Base-by-base conservation (phyloP, 2,329 filamentous ascomycete species). In the Elsinoe australis region DNA sequence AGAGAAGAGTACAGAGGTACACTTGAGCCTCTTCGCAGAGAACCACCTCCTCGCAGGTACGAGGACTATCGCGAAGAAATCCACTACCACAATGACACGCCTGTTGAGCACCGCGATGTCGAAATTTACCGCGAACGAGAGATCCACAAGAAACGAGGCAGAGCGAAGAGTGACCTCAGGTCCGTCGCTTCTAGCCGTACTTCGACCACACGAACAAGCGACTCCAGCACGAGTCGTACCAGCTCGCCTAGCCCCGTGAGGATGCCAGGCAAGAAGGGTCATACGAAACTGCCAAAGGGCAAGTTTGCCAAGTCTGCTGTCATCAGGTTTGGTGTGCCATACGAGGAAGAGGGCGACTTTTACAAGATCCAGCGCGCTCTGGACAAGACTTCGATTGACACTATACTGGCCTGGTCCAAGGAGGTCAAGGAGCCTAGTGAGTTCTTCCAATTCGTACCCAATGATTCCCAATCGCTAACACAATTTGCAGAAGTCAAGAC, bases 301-400 rank as follows among this genome's bases (percentile, higher is more conserved):
- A 72, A 95, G 51, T 86, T 94, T 10, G 85, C 85, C 54, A 83
- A 85, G 62, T 76, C 82, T 52, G 89, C 87, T 1, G 76, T 95
- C 26, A 82, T 85, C 53, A 86, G 95, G 54, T 72, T 94, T 10
- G 83, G 85, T 9, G 95, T 95, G 65, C 86, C 87, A 0, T 95
- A 82, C 58, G 76, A 86, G 49, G 85, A 94, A 69, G 87, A 95
- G 85, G 87, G 84, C 31, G 82, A 84, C 56, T 84, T 83, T 17
- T 80, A 92, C 57, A 78, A 95, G 46, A 80, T 96, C 26, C 80
- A 85, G 56, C 83, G 86, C 60, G 89, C 90, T 7, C 74, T 96
- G 4, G 85, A 87, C 12, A 89, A 94, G 58, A 80, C 90, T 14
- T 87, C 95, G 58, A 95, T 95, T 54, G 88, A 95, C 57, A 85